phyloP scores from a whole-genome alignment of 73 alveolate genomes.

The Tetrahymena borealis region DNA sequence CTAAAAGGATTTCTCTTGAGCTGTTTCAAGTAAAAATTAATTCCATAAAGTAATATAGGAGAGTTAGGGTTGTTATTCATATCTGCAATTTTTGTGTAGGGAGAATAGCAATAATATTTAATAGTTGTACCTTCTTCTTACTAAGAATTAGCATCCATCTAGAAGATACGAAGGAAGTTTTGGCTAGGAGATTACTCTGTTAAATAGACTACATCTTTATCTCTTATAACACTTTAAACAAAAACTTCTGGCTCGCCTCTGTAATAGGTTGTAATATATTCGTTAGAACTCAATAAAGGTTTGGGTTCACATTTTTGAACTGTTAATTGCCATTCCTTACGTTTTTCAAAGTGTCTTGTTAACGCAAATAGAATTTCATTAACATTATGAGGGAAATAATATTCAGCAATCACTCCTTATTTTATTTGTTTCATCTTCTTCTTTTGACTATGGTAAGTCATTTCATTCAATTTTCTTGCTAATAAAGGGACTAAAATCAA shows the following conservation, averaged over 20 bases:
- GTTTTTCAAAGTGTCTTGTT: not conserved
- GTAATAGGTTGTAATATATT: not conserved
- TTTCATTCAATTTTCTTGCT: not conserved
- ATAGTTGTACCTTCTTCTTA: not conserved
- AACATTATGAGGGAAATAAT: not conserved
- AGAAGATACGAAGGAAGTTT: not conserved
- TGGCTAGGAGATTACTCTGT: not conserved
- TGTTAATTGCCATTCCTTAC: not conserved
- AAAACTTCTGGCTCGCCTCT: not conserved
- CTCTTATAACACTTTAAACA: not conserved
- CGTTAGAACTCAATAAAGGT: not conserved
- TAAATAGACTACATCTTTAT: not conserved
- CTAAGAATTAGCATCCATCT: not conserved
- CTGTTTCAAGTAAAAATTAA: not conserved
- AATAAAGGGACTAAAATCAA: not conserved
- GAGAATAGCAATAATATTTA: not conserved
- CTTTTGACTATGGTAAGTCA: not conserved
- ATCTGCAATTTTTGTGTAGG: not conserved
- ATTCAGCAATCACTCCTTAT: not conserved
- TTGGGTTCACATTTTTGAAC: not conserved
- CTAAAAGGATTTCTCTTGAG: not conserved
- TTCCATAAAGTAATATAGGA: not conserved
- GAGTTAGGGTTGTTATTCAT: not conserved
- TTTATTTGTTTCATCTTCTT: not conserved
- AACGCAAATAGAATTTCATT: not conserved